A percentile compares a stretch with the other conserved stretches of the same genome.
These are phyloP conservation scores for Gossypium lobatum DNA, from an alignment of 441 rosid genomes.

Conservation along the genomic window DNA sequence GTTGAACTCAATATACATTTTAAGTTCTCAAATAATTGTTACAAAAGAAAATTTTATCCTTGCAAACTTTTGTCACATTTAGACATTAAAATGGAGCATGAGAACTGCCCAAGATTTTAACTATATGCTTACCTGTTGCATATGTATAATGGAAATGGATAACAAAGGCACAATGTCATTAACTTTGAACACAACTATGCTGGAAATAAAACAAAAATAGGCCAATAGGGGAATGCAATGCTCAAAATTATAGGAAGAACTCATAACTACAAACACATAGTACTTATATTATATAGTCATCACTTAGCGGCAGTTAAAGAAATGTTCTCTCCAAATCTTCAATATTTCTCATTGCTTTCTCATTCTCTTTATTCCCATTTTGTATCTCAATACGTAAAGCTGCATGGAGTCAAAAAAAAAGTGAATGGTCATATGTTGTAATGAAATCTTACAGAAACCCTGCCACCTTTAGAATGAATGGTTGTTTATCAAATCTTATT, in stretches of 20 bases:
- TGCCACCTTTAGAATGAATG: not conserved
- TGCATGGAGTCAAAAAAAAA: slow-evolving; percentile 22
- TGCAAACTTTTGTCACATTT: no score
- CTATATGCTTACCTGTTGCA: not conserved
- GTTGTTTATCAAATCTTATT: not conserved
- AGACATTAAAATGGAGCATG: no score
- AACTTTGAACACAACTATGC: not conserved
- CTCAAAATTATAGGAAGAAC: not conserved
- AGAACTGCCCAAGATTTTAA: no score
- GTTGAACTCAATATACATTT: no score
- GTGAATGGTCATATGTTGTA: not conserved
- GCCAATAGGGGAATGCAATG: not conserved
- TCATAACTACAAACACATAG: not conserved
- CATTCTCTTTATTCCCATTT: slow-evolving; percentile 32
- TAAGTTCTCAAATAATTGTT: no score
- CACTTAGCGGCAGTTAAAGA: not conserved
- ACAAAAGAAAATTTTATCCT: no score
- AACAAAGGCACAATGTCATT: not conserved
- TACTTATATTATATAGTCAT: not conserved
- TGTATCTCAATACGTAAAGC: slow-evolving; percentile 37
- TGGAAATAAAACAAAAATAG: not conserved
- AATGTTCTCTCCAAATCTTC: slow-evolving; percentile 28
- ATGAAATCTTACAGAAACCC: not conserved
- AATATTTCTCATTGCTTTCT: slow-evolving; percentile 41
- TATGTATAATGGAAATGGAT: not conserved